Conservation (phyloP, 768 basidiomycete species). For the Rhodosporidiobolus sp. region DNA sequence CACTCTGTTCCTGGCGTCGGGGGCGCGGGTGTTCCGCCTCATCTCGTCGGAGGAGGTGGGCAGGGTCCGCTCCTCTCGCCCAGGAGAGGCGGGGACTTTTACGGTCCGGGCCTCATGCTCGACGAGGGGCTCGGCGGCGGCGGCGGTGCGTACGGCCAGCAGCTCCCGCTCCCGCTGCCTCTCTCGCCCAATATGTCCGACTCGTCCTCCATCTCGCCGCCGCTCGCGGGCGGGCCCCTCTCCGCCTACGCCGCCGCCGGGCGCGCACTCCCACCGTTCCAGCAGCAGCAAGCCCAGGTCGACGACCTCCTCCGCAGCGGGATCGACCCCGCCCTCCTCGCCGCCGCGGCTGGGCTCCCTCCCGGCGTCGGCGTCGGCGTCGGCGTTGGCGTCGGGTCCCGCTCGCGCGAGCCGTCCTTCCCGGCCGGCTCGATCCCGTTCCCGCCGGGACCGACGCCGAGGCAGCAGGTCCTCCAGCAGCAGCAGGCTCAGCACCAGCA, state of each 20-base stretch:
- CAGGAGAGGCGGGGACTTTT: background rate
- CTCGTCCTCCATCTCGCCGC: slow-evolving; percentile 5
- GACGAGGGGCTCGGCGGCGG: background rate
- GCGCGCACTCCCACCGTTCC: background rate
- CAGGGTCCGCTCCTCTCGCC: too few species aligned
- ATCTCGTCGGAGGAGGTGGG: too few species aligned
- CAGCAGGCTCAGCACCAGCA: background rate
- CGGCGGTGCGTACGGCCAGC: background rate
- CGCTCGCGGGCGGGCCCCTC: background rate
- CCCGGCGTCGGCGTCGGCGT: background rate
- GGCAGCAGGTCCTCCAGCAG: background rate
- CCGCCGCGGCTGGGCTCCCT: background rate
- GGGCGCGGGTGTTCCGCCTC: background rate
- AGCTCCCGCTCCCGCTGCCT: too few species aligned
- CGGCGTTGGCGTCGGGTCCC: background rate
- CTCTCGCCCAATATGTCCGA: background rate
- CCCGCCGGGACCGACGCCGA: background rate
- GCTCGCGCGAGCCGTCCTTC: background rate
- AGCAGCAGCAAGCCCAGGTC: background rate
- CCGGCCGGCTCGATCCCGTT: background rate
- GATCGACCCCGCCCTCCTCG: background rate
- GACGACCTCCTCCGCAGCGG: background rate
- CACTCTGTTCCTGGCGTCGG: slow-evolving; percentile 57
- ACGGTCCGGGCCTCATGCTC: background rate
- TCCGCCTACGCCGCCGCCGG: background rate